Conservation (phyloP, 140 eudicot genomes). For the Cichorium intybus region DNA sequence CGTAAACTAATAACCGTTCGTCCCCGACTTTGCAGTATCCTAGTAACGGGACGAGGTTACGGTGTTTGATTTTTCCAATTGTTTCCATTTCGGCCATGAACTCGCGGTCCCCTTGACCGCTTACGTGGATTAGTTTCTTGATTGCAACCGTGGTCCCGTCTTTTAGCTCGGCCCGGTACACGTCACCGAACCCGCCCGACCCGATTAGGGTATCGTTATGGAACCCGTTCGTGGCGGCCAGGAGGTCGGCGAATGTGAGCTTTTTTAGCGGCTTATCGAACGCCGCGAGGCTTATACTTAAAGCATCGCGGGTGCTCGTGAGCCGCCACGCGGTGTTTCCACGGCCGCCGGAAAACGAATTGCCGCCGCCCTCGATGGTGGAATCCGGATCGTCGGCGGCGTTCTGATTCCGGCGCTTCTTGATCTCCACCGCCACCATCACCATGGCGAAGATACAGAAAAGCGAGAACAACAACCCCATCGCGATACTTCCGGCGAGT, state of each 20-base stretch:
- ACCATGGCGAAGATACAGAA: conserved; percentile 66
- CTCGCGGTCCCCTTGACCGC: conserved; percentile 84
- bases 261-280: conserved; percentile 71
- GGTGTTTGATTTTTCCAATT: conserved; percentile 76
- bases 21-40: no score
- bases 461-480: conserved; percentile 62
- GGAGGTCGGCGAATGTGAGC: conserved; percentile 83
- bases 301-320: conserved; percentile 60
- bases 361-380: conserved; percentile 36
- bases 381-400: conserved; percentile 51
- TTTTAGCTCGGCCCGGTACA: conserved; percentile 72
- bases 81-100: conserved; percentile 93
- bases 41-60: conserved; percentile 72
- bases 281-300: conserved; percentile 62
- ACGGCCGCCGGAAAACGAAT: conserved; percentile 44
- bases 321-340: conserved; percentile 52
- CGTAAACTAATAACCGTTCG: conserved; percentile 72
- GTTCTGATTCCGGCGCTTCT: conserved; percentile 50
- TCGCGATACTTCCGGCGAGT: conserved; percentile 63
- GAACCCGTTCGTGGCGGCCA: conserved; percentile 76
- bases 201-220: conserved; percentile 61
- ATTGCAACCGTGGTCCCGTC: conserved; percentile 77
- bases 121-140: conserved; percentile 75
- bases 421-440: conserved; percentile 52
- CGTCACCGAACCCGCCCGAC: conserved; percentile 84